Evolutionary conservation across 805 yeast species (phyloP).

Genomic region (Starmerella tilneyi): DNA sequence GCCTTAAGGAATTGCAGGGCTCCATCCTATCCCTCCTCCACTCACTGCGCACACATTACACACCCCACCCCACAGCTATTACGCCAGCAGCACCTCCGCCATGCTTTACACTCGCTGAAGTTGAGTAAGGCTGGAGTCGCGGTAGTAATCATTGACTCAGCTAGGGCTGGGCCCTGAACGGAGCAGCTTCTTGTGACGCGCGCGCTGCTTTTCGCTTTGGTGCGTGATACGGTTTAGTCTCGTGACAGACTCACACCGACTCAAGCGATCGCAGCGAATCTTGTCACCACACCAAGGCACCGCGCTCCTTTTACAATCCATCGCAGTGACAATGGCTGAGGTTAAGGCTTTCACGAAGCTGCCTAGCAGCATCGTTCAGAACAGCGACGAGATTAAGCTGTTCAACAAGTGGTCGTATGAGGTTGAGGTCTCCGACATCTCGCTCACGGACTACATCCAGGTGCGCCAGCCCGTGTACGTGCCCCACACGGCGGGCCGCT

Average conservation of each 20-base stretch:
- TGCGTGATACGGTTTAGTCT: slow-evolving; percentile 3
- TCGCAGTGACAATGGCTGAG: slow-evolving; percentile 40
- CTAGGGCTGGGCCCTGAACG: slow-evolving; percentile 11
- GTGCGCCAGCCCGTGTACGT: slow-evolving; percentile 95
- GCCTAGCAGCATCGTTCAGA: slow-evolving; percentile 93
- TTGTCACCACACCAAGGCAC: slow-evolving; percentile 6
- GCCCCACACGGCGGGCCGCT: slow-evolving; percentile 99
- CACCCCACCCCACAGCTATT: no score
- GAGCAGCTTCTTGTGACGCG: no score
- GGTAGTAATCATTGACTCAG: slow-evolving; percentile 4
- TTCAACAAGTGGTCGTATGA: slow-evolving; percentile 99
- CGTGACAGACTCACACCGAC: slow-evolving; percentile 17
- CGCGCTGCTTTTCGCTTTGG: not conserved
- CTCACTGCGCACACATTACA: no score
- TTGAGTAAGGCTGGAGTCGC: no score
- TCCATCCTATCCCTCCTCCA: no score
- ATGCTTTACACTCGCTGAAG: no score
- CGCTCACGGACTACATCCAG: slow-evolving; percentile 97
- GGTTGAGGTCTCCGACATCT: slow-evolving; percentile 95
- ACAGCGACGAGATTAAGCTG: slow-evolving; percentile 90
- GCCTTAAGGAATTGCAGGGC: no score
- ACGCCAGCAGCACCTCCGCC: no score
- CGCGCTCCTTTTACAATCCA: slow-evolving; percentile 7
- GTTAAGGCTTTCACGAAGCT: slow-evolving; percentile 87
- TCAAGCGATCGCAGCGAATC: slow-evolving; percentile 3